These are phyloP conservation scores for Pyrenophora graminea DNA, from an alignment of 2,329 filamentous ascomycete genomes.

Conservation along the genomic window DNA sequence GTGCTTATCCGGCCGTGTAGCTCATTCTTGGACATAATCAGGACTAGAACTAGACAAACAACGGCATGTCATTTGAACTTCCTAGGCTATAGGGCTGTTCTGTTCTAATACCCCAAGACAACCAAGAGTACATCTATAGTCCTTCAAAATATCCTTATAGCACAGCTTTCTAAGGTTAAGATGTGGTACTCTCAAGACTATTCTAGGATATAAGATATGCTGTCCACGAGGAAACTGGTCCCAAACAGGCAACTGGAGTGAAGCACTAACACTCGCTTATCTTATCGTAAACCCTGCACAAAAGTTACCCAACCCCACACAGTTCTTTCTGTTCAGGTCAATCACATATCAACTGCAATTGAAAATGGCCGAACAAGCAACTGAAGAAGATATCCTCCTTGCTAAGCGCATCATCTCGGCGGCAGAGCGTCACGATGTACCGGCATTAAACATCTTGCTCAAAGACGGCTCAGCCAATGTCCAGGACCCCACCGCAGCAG, in stretches of 20 bases:
- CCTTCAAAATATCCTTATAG: too few relatives aligned
- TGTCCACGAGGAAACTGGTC: neutral
- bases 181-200: too few relatives aligned
- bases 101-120: too few relatives aligned
- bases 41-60: too few relatives aligned
- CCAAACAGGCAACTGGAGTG: conserved; percentile 13
- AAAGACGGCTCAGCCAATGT: conserved; percentile 45
- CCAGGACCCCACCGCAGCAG: conserved; percentile 41
- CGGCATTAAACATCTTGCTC: conserved; percentile 40
- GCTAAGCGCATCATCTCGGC: conserved; percentile 45
- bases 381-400: conserved; percentile 43
- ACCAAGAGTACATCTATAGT: too few relatives aligned
- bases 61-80: too few relatives aligned
- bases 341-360: conserved; percentile 8
- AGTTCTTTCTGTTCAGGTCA: conserved; percentile 7
- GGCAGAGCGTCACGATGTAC: conserved; percentile 42
- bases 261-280: conserved; percentile 17
- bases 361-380: conserved; percentile 40
- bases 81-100: too few relatives aligned
- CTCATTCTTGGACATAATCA: too few relatives aligned
- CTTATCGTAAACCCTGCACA: conserved; percentile 15
- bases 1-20: too few relatives aligned
- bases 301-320: conserved; percentile 17
- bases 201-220: too few relatives aligned
- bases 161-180: too few relatives aligned